These are phyloP conservation scores for Apophysomyces elegans DNA, from an alignment of 371 early-diverging fungal species.

Conservation along the genomic window DNA sequence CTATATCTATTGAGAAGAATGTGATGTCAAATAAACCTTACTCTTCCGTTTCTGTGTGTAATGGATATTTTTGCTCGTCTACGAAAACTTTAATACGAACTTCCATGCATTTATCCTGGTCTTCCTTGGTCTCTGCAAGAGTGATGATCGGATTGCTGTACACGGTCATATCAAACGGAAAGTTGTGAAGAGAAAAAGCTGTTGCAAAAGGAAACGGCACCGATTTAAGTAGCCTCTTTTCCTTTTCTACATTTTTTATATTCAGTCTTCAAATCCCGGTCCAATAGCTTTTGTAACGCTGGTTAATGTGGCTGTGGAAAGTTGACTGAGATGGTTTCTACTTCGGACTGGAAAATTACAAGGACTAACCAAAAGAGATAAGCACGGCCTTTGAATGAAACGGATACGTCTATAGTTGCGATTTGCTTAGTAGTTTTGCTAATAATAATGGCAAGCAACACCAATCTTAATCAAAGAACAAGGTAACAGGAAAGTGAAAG, in stretches of 20 bases:
- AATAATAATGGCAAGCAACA: too few species aligned
- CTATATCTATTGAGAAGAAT: background rate
- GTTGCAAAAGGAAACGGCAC: background rate
- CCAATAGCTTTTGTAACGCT: background rate
- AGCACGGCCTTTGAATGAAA: background rate
- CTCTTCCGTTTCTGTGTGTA: constrained; percentile 42
- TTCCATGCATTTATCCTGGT: constrained; percentile 27
- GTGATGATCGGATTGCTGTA: constrained; percentile 2
- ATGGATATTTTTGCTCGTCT: constrained; percentile 43
- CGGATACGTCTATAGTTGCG: background rate
- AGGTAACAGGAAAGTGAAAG: too few species aligned
- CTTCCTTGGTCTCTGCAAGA: constrained; percentile 15
- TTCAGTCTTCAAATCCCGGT: background rate
- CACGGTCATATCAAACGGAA: background rate
- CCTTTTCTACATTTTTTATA: background rate
- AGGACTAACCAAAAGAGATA: too few species aligned
- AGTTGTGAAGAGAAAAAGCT: background rate
- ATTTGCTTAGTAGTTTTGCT: too few species aligned
- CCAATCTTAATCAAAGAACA: too few species aligned
- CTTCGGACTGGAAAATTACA: background rate
- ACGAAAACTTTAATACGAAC: constrained; percentile 44
- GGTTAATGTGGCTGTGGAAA: background rate
- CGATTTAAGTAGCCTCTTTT: too few species aligned
- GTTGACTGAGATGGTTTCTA: background rate
- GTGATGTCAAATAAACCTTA: constrained; percentile 15